These are phyloP conservation scores for Jaapia argillacea DNA, from an alignment of 768 basidiomycete genomes.

Conservation along the genomic window DNA sequence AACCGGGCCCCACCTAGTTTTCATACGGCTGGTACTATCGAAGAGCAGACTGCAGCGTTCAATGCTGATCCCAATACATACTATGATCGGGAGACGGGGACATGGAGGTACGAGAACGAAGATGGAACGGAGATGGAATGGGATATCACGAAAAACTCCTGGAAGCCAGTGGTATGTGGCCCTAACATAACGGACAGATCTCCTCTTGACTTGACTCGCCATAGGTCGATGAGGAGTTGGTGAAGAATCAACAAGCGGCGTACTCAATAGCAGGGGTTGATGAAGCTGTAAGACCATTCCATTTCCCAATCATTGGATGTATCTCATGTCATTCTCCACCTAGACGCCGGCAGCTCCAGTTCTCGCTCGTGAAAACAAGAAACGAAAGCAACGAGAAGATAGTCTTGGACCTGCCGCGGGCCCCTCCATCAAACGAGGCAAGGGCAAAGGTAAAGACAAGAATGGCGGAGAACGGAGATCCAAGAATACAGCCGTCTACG, in stretches of 20 bases:
- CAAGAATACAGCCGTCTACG: conserved; percentile 90
- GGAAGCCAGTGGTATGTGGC: conserved; percentile 77
- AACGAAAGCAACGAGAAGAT: conserved; percentile 66
- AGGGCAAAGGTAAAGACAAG: conserved; percentile 34
- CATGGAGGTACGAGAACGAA: conserved; percentile 87
- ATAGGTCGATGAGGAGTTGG: conserved; percentile 79
- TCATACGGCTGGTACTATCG: neutral
- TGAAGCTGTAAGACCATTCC: conserved; percentile 58
- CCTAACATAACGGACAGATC: neutral
- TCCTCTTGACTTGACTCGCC: neutral
- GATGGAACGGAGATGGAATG: conserved; percentile 91
- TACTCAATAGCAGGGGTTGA: conserved; percentile 92
- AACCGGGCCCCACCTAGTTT: neutral
- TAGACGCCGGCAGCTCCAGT: conserved; percentile 87
- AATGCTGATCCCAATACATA: conserved; percentile 76
- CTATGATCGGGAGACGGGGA: conserved; percentile 61
- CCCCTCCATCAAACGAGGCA: conserved; percentile 60
- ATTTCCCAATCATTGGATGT: conserved; percentile 8
- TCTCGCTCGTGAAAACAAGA: conserved; percentile 69
- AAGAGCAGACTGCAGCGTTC: conserved; percentile 32
- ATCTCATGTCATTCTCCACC: conserved; percentile 12
- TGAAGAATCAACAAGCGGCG: conserved; percentile 89
- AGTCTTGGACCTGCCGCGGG: conserved; percentile 36
- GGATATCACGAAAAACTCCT: conserved; percentile 61
- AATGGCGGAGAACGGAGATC: conserved; percentile 47